Conservation (phyloP, 768 basidiomycete genomes). For the Leccinum obscurum region DNA sequence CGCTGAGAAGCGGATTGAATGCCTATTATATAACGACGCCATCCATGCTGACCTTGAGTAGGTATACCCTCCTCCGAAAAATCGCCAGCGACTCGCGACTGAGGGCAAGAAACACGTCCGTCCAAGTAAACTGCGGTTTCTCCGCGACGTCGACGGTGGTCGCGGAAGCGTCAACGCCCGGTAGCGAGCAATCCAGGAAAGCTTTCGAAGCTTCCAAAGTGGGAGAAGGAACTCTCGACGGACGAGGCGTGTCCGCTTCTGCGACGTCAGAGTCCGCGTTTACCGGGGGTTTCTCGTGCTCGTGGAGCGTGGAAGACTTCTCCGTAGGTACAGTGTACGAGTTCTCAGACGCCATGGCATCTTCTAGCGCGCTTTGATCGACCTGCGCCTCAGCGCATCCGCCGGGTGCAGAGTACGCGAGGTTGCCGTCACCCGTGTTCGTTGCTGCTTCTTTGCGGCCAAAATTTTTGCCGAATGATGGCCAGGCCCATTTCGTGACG, state of each 20-base stretch:
- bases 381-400: slow-evolving; percentile 28
- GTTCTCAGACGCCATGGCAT: slow-evolving; percentile 40
- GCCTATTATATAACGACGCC: slow-evolving; percentile 3
- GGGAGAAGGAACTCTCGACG: slow-evolving; percentile 27
- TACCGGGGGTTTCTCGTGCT: slow-evolving; percentile 16
- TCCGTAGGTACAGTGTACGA: slow-evolving; percentile 26
- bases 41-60: slow-evolving; percentile 45
- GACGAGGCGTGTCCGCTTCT: slow-evolving; percentile 26
- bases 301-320: slow-evolving; percentile 14
- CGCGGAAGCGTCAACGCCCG: not conserved
- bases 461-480: slow-evolving; percentile 58
- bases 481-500: slow-evolving; percentile 74
- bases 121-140: slow-evolving; percentile 43
- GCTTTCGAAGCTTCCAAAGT: slow-evolving; percentile 6
- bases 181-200: not conserved
- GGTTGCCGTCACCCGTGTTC: not conserved
- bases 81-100: slow-evolving; percentile 40
- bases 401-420: slow-evolving; percentile 3
- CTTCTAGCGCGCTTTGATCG: slow-evolving; percentile 38
- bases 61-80: slow-evolving; percentile 43
- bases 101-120: slow-evolving; percentile 47
- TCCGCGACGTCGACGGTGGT: not conserved
- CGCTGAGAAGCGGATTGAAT: slow-evolving; percentile 31
- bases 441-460: slow-evolving; percentile 26
- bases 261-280: slow-evolving; percentile 10